Evolutionary conservation across 1,284 basidiomycete genomes (phyloP), one percentile per base, ranked within the genome.

Genomic region (Neonothopanus nambi): DNA sequence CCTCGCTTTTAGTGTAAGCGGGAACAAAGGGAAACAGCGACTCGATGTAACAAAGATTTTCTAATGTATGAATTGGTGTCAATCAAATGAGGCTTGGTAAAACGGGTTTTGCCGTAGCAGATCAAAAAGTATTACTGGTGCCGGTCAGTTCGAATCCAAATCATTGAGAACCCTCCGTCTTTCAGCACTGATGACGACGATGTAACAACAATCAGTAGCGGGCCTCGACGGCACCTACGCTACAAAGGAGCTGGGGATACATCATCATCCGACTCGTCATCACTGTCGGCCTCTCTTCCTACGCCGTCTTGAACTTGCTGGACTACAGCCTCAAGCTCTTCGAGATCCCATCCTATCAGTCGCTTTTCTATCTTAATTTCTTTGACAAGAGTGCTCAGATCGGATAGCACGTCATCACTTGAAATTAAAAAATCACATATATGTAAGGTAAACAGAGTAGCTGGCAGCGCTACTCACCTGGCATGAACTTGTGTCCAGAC

Each of bases 401-500:
- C 59, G 23, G 60, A 56, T 24, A 92, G 67, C 23, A 70, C 62
- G 18, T 78, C 74, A 52, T 91, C 86, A 54, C 88, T 91, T 59
- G 36, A 51, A 56, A 37, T 37, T 35, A 38, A 36, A 54, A 42
- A 54, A 20, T 52, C 41, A 52, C 46, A 21, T 8, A 33, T 33
- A 33, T 13, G 8, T 33, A 33, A 33, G 30, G 9, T 28, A 9
- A 2, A 33, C 13, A 33, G 9, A 28, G 47, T 52, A 51, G 28
- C 15, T 33, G 9, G 18, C 15, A 28, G 13, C 51, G 28, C 23
- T 7, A 67, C 75, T 60, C 59, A 85, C 89, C 76, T 81, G 23
- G 84, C 81, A 62, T 75, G 74, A 13, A 77, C 72, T 62, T 88
- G 85, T 36, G 79, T 72, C 89, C 89, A 91, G 15, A 83, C 77